Conservation (phyloP, 1,139 yeast genomes). For the Debaryomyces sp. region DNA sequence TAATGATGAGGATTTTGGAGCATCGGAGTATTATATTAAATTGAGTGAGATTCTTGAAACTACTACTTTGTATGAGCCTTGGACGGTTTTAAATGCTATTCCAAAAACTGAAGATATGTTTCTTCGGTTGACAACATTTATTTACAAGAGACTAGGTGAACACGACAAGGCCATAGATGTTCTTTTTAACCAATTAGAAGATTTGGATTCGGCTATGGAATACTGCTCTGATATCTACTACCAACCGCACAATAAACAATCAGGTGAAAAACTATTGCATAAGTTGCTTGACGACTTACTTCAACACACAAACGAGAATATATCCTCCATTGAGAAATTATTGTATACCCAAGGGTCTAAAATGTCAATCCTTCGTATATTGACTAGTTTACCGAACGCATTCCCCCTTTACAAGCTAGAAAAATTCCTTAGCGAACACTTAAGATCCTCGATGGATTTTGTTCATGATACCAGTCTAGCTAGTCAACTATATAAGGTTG, state of each 20-base stretch:
- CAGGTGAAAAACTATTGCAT: slow-evolving; percentile 44
- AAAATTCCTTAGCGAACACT: slow-evolving; percentile 48
- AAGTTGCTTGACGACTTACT: slow-evolving; percentile 42
- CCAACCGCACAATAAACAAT: slow-evolving; percentile 31
- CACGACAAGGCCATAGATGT: slow-evolving; percentile 69
- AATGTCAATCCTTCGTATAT: slow-evolving; percentile 53
- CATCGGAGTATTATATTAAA: slow-evolving; percentile 30
- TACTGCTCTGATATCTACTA: slow-evolving; percentile 60
- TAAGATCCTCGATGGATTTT: slow-evolving; percentile 35
- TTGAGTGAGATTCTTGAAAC: slow-evolving; percentile 39
- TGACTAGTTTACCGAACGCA: slow-evolving; percentile 53
- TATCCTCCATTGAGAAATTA: slow-evolving; percentile 43
- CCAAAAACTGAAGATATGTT: slow-evolving; percentile 40
- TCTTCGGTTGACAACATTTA: slow-evolving; percentile 54
- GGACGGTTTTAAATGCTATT: slow-evolving; percentile 42
- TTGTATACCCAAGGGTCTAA: slow-evolving; percentile 53
- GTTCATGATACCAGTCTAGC: slow-evolving; percentile 31
- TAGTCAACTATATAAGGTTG: slow-evolving; percentile 41
- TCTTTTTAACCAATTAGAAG: slow-evolving; percentile 59
- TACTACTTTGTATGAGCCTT: slow-evolving; percentile 47
- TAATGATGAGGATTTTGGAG: slow-evolving; percentile 17
- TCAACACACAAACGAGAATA: slow-evolving; percentile 32
- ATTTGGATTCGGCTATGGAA: slow-evolving; percentile 57
- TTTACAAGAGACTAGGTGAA: slow-evolving; percentile 61
- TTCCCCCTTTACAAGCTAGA: slow-evolving; percentile 49